Percentiles rank a stretch among this genome's conserved stretches.
phyloP scores from a whole-genome alignment of 768 basidiomycete genomes.

The Gloeophyllum trabeum region DNA sequence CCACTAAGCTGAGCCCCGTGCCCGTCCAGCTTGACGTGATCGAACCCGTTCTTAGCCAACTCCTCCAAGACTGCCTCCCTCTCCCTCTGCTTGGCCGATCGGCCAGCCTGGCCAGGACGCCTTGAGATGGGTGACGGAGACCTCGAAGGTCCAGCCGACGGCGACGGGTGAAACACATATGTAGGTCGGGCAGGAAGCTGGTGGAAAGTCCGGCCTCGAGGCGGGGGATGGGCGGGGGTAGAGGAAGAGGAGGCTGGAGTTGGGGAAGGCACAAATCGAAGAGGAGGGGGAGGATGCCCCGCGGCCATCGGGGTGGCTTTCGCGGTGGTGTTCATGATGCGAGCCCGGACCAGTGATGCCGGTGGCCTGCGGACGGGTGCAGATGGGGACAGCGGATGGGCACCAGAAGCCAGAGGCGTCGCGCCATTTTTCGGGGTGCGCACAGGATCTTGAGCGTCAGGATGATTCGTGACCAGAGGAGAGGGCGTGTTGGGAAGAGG shows the following conservation, averaged over 20 bases:
- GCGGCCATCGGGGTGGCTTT: slow-evolving; percentile 8
- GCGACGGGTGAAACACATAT: slow-evolving; percentile 2
- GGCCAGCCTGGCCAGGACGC: slow-evolving; percentile 22
- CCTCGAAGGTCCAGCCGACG: slow-evolving; percentile 12
- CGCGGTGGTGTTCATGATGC: slow-evolving; percentile 16
- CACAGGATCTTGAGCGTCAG: neutral
- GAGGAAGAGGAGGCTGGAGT: slow-evolving; percentile 21
- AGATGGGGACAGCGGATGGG: slow-evolving; percentile 11
- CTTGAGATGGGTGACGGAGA: slow-evolving; percentile 32
- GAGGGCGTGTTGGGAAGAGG: neutral
- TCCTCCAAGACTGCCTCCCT: slow-evolving; percentile 30
- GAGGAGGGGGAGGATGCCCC: slow-evolving; percentile 4
- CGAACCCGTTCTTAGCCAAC: slow-evolving; percentile 51
- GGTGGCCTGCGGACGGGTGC: slow-evolving; percentile 16
- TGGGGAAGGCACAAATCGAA: no score
- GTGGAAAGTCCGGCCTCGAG: slow-evolving; percentile 15
- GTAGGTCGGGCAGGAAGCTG: slow-evolving; percentile 1
- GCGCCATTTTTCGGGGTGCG: neutral
- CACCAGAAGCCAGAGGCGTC: no score
- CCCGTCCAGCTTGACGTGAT: slow-evolving; percentile 53
- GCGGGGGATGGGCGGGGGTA: slow-evolving; percentile 19
- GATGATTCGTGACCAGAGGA: neutral
- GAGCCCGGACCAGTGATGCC: slow-evolving; percentile 9
- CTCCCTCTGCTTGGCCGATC: slow-evolving; percentile 17
- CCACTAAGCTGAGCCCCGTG: slow-evolving; percentile 31